Evolutionary conservation across 106 monocot species (phyloP).

Genomic region (Allium fistulosum): DNA sequence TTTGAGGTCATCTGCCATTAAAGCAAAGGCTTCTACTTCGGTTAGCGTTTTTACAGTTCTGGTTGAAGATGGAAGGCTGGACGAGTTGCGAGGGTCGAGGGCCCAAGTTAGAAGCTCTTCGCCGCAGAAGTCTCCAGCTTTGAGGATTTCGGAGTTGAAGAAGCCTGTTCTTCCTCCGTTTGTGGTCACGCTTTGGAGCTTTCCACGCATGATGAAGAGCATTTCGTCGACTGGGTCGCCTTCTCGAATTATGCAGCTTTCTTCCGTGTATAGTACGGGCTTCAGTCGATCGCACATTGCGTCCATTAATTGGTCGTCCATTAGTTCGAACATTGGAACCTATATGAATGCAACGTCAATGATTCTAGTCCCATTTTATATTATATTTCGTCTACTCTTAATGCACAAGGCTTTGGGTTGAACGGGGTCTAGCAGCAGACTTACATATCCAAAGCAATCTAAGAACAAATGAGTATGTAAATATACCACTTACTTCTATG

Average conservation of each 20-base stretch:
- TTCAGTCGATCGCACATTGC: slow-evolving; percentile 51
- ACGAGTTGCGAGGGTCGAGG: slow-evolving; percentile 23
- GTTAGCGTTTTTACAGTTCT: slow-evolving; percentile 31
- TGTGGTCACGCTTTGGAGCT: slow-evolving; percentile 31
- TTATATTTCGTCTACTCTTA: too few relatives aligned
- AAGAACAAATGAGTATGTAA: too few relatives aligned
- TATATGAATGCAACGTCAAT: background rate
- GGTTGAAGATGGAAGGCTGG: slow-evolving; percentile 41
- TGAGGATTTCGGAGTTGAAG: slow-evolving; percentile 32
- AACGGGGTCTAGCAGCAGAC: too few relatives aligned
- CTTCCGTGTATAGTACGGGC: slow-evolving; percentile 43
- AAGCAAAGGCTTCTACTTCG: slow-evolving; percentile 49
- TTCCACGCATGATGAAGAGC: slow-evolving; percentile 59
- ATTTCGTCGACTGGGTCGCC: slow-evolving; percentile 52
- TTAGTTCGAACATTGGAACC: slow-evolving; percentile 50
- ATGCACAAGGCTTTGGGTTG: too few relatives aligned
- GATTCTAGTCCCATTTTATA: too few relatives aligned
- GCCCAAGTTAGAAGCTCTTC: slow-evolving; percentile 66
- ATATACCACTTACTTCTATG: too few relatives aligned
- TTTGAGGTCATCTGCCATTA: slow-evolving; percentile 44
- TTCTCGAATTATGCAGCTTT: slow-evolving; percentile 40
- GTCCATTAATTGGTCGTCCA: slow-evolving; percentile 52
- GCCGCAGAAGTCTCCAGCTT: slow-evolving; percentile 50
- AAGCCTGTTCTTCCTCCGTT: slow-evolving; percentile 51
- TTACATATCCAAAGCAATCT: too few relatives aligned